phyloP scores from a whole-genome alignment of 805 yeast species.

The Nakazawaea wickerhamii region DNA sequence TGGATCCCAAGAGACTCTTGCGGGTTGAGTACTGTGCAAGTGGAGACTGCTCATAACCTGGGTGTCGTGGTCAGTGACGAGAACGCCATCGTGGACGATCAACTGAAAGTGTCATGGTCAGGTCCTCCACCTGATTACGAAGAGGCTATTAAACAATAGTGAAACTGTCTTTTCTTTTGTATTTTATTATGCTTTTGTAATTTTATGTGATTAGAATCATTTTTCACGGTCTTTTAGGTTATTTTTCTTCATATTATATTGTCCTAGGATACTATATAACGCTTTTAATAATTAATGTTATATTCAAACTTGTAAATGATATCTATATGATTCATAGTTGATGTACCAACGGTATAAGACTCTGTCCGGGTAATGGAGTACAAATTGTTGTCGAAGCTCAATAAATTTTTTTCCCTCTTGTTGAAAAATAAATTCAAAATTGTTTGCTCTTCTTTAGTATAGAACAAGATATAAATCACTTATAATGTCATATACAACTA shows the following conservation, averaged over 20 bases:
- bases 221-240: too few species aligned
- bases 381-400: background rate
- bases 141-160: constrained; percentile 35
- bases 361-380: background rate
- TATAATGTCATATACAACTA: constrained; percentile 72
- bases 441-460: background rate
- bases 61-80: constrained; percentile 52
- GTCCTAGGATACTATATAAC: too few species aligned
- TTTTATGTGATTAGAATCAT: too few species aligned
- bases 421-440: background rate
- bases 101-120: constrained; percentile 45
- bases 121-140: constrained; percentile 73
- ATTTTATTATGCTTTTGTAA: background rate
- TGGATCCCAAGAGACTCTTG: constrained; percentile 69
- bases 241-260: too few species aligned
- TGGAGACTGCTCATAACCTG: constrained; percentile 44
- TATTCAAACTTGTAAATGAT: background rate
- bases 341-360: background rate
- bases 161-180: background rate
- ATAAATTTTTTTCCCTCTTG: background rate
- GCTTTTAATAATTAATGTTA: background rate
- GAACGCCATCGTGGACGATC: constrained; percentile 52
- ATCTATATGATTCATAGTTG: background rate
- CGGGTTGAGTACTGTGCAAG: constrained; percentile 61
- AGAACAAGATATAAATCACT: background rate